These are phyloP conservation scores for Entomophthora muscae DNA, from an alignment of 371 early-diverging fungal genomes.

Conservation along the genomic window DNA sequence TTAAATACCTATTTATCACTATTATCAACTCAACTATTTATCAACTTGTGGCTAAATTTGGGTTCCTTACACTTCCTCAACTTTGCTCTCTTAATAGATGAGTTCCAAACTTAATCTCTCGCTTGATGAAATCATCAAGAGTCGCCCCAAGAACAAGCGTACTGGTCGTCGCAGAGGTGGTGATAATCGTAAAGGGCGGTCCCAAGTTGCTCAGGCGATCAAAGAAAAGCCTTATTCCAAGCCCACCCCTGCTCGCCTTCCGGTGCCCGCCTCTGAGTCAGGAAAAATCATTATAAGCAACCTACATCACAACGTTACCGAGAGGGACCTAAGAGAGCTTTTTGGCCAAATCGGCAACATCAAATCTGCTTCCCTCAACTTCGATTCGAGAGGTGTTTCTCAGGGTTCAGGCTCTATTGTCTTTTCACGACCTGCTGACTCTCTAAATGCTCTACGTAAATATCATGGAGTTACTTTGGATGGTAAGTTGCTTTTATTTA, in stretches of 20 bases:
- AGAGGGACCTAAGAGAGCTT: slow-evolving; percentile 36
- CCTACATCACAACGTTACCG: slow-evolving; percentile 47
- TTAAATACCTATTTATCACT: background rate
- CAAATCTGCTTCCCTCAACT: slow-evolving; percentile 41
- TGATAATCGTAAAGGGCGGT: slow-evolving; percentile 21
- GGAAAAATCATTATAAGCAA: slow-evolving; percentile 53
- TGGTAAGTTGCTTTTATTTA: slow-evolving; percentile 17
- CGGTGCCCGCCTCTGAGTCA: slow-evolving; percentile 16
- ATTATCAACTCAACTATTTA: background rate
- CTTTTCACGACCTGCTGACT: slow-evolving; percentile 34
- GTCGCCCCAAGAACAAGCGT: slow-evolving; percentile 14
- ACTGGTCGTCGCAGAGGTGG: slow-evolving; percentile 19
- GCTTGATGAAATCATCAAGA: slow-evolving; percentile 46
- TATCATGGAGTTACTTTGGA: slow-evolving; percentile 53
- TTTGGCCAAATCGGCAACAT: slow-evolving; percentile 39
- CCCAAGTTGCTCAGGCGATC: slow-evolving; percentile 20
- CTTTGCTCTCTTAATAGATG: slow-evolving; percentile 14
- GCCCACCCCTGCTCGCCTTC: slow-evolving; percentile 10
- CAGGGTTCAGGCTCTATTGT: slow-evolving; percentile 48
- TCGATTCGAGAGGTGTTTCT: slow-evolving; percentile 42
- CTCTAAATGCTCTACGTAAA: slow-evolving; percentile 31
- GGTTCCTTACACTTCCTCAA: background rate
- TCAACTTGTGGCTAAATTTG: background rate
- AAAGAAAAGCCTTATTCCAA: background rate
- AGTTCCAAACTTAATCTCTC: slow-evolving; percentile 40